phyloP scores from a whole-genome alignment of 768 basidiomycete species.

The Hygrocybe punicea region DNA sequence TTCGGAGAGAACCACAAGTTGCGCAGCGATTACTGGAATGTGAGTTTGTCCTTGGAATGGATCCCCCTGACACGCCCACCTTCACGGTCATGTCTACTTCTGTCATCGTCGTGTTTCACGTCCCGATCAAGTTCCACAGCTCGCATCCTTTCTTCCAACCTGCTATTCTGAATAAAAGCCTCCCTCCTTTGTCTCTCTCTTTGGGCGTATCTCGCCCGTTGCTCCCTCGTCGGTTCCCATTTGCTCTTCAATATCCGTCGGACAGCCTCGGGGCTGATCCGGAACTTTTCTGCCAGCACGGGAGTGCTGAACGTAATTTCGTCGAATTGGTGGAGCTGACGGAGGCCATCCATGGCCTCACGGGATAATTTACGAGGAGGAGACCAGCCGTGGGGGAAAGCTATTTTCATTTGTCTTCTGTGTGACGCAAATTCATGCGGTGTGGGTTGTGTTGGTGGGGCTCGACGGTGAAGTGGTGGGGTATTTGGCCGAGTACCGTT shows the following conservation, averaged over 20 bases:
- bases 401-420: constrained; percentile 47
- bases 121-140: constrained; percentile 17
- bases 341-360: constrained; percentile 79
- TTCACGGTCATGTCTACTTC: background rate
- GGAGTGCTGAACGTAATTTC: constrained; percentile 62
- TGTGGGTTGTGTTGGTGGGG: constrained; percentile 40
- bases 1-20: background rate
- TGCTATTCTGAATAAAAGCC: constrained; percentile 36
- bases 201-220: constrained; percentile 46
- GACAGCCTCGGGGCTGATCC: constrained; percentile 77
- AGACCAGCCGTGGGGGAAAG: constrained; percentile 67
- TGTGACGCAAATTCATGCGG: constrained; percentile 52
- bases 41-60: constrained; percentile 8
- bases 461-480: constrained; percentile 37
- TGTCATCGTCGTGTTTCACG: background rate
- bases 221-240: constrained; percentile 61
- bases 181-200: constrained; percentile 47
- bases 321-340: constrained; percentile 61
- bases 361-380: constrained; percentile 78
- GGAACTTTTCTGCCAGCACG: constrained; percentile 71
- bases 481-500: constrained; percentile 40
- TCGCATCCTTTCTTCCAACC: constrained; percentile 43
- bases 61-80: constrained; percentile 5
- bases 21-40: background rate
- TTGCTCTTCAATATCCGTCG: constrained; percentile 73